A percentile compares a stretch with the other conserved stretches of the same genome.
Evolutionary conservation across 2,329 filamentous ascomycete species (phyloP).

Genomic region (Diaporthe aspalathi): DNA sequence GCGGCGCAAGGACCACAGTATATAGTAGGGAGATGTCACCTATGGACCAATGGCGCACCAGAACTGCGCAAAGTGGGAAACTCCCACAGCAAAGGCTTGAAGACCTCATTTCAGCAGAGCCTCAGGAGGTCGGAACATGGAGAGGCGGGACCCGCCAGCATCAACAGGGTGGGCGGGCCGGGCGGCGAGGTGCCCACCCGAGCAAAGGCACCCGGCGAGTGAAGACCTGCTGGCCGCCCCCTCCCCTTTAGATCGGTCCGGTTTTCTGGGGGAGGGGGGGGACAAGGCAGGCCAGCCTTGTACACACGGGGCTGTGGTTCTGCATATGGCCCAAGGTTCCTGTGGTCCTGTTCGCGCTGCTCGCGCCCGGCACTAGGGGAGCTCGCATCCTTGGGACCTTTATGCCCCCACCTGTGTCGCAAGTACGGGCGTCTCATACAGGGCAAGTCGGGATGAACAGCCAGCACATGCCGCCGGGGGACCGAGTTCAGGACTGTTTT

Average conservation of each 20-base stretch:
- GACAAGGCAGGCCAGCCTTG: slow-evolving; percentile 19
- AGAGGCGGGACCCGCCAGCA: slow-evolving; percentile 32
- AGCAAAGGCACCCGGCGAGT: slow-evolving; percentile 3
- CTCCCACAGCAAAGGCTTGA: slow-evolving; percentile 30
- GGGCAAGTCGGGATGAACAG: slow-evolving; percentile 28
- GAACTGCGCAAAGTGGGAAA: neutral
- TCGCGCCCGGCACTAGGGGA: slow-evolving; percentile 25
- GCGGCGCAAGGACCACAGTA: slow-evolving; percentile 15
- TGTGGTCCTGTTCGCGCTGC: slow-evolving; percentile 5
- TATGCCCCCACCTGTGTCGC: slow-evolving; percentile 30
- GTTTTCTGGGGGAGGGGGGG: neutral
- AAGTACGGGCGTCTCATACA: slow-evolving; percentile 26
- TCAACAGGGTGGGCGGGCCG: slow-evolving; percentile 32
- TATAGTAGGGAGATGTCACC: slow-evolving; percentile 16
- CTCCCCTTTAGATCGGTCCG: slow-evolving; percentile 19
- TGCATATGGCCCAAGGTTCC: slow-evolving; percentile 23
- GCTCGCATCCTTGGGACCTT: slow-evolving; percentile 23
- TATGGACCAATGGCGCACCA: neutral
- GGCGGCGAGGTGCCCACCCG: slow-evolving; percentile 20
- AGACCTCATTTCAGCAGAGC: slow-evolving; percentile 34
- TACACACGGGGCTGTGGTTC: slow-evolving; percentile 6
- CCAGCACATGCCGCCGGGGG: neutral
- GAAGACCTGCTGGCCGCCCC: neutral
- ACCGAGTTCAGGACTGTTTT: neutral
- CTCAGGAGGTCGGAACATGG: slow-evolving; percentile 28